Conservation (phyloP, 257 asterid genomes). For the Vinca minor region DNA sequence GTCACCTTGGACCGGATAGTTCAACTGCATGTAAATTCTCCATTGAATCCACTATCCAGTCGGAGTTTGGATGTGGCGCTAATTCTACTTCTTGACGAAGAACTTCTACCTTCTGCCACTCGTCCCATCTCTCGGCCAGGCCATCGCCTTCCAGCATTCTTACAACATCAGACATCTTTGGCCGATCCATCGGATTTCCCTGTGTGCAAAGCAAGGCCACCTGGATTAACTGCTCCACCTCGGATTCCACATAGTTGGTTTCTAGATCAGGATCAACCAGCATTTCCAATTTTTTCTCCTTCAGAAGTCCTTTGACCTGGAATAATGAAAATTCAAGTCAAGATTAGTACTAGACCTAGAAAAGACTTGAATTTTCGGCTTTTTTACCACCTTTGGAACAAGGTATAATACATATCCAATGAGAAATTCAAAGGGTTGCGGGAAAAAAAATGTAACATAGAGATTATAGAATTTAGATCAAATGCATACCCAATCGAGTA, state of each 20-base stretch:
- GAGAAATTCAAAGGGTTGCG: neutral
- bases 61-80: slow-evolving; percentile 34
- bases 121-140: slow-evolving; percentile 49
- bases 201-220: slow-evolving; percentile 47
- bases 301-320: slow-evolving; percentile 49
- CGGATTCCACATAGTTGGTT: slow-evolving; percentile 34
- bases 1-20: slow-evolving; percentile 49
- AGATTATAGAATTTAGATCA: neutral
- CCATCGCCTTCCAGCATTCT: slow-evolving; percentile 51
- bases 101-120: slow-evolving; percentile 54
- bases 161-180: slow-evolving; percentile 51
- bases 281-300: slow-evolving; percentile 43
- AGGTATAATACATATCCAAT: too few species aligned
- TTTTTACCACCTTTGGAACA: neutral
- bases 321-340: neutral
- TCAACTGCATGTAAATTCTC: slow-evolving; percentile 47
- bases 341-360: neutral
- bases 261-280: slow-evolving; percentile 49
- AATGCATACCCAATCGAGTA: slow-evolving; percentile 46
- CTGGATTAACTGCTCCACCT: slow-evolving; percentile 48
- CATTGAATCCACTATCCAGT: slow-evolving; percentile 47
- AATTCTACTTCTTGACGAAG: slow-evolving; percentile 49
- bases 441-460: neutral
- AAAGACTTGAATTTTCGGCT: too few species aligned
- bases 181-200: slow-evolving; percentile 45